These are phyloP conservation scores for Phytopythium cucurbitacearum DNA, from an alignment of 352 stramenopile genomes.

Conservation along the genomic window DNA sequence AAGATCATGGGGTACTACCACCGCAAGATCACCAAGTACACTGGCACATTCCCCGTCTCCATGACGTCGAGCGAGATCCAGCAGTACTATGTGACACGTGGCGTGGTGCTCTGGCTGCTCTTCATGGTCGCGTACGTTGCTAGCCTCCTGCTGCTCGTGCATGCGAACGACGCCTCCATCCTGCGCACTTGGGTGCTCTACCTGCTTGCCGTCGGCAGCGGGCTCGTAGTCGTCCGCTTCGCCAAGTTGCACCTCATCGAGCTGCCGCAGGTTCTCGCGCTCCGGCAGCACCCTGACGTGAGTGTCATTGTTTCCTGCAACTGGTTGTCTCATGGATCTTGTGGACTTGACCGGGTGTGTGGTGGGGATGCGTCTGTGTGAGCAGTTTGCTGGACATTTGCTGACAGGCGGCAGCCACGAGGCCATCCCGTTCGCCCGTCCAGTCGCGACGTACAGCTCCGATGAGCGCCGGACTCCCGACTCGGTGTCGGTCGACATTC, in stretches of 20 bases:
- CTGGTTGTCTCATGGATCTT: not conserved
- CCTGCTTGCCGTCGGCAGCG: slow-evolving; percentile 47
- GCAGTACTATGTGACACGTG: slow-evolving; percentile 45
- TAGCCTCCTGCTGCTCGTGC: slow-evolving; percentile 36
- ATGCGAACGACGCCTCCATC: slow-evolving; percentile 19
- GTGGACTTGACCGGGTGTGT: not conserved
- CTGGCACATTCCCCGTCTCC: slow-evolving; percentile 44
- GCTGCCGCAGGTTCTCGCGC: slow-evolving; percentile 57
- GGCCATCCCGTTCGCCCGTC: slow-evolving; percentile 54
- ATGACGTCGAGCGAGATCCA: slow-evolving; percentile 46
- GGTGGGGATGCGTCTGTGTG: not conserved
- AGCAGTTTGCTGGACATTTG: slow-evolving; percentile 48
- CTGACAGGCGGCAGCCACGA: slow-evolving; percentile 25
- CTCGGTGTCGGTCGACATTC: slow-evolving; percentile 13
- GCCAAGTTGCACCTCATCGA: slow-evolving; percentile 70
- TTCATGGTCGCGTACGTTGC: slow-evolving; percentile 41
- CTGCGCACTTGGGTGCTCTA: slow-evolving; percentile 54
- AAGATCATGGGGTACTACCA: slow-evolving; percentile 85
- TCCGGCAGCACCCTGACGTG: slow-evolving; percentile 68
- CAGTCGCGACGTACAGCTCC: slow-evolving; percentile 38
- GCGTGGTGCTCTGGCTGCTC: slow-evolving; percentile 30
- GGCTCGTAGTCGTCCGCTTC: slow-evolving; percentile 62
- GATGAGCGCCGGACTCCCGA: slow-evolving; percentile 4
- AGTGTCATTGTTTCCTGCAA: not conserved
- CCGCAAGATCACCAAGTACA: slow-evolving; percentile 75